Evolutionary conservation across 2,329 filamentous ascomycete genomes (phyloP), one percentile per base, ranked within the genome.

Genomic region (Didymella glomerata): DNA sequence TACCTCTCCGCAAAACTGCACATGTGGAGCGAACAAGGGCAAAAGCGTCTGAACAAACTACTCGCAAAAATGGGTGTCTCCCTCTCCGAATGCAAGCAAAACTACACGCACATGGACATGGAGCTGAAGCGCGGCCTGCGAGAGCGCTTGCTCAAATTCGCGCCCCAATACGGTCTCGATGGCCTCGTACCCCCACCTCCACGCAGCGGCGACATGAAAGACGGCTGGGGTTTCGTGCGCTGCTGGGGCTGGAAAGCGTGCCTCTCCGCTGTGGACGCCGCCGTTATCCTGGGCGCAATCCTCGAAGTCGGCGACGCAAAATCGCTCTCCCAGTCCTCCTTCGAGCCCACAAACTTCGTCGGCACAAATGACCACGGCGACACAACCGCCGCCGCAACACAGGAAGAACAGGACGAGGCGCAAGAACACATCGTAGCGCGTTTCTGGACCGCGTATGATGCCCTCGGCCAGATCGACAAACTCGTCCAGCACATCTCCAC

Each of bases 181-280:
- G 95, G 94, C 50, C 88, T 99, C 71, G 93, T 99, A 0, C 94
- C 94, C 1, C 87, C 89, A 4, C 69, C 69, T 28, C 71, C 73
- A 44, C 88, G 87, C 64, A 86, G 87, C 51, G 88, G 84, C 18
- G 88, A 89, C 22, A 86, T 88, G 46, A 94, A 94, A 72, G 93
- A 97, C 75, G 93, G 93, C 11, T 98, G 94, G 94, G 94, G 95
- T 0, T 99, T 98, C 73, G 94, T 98, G 18, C 86, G 93, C 58
- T 96, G 92, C 74, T 99, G 95, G 95, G 95, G 95, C 11, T 99
- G 93, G 93, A 90, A 93, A 74, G 94, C 93, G 0, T 97, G 94
- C 48, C 83, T 98, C 25, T 96, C 91, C 62, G 95, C 95, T 6
- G 91, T 94, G 48, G 95, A 99, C 74, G 92, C 97, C 0, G 92